Base-by-base conservation (phyloP, 129 eudicot species). In the Flaveria bidentis region DNA sequence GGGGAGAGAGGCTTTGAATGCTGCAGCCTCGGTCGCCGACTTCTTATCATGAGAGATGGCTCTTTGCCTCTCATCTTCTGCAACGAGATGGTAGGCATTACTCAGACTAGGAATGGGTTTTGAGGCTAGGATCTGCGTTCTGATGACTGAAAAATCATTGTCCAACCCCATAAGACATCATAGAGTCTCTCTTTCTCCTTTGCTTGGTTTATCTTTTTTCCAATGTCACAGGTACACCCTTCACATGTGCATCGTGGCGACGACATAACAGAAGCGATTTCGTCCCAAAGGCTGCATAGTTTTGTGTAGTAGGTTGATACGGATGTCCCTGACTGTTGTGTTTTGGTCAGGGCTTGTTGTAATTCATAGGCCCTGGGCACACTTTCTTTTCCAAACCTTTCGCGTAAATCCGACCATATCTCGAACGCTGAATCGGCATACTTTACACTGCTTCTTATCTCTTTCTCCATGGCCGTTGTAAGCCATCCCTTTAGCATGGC, bases 401-500 rank as follows among this genome's bases (percentile, higher is more conserved):
- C 61, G 15, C 0, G 7, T 7, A 70, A 45, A 9, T 47, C 45
- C 1, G 30, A 3, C 45, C 61, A 70, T 4, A 70, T 70, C 44
- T 23, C 45, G 1, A 6, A 15, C 0, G 61, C 7, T 3, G 25
- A 20, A 23, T 25, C 6, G 2, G 23, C 61, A 6, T 70, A 49
- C 20, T 47, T 49, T 7, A 70, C 16, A 11, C 25, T 49, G 7
- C 23, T 6, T 15, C 61, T 25, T 9, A 49, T 70, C 4, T 49
- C 5, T 1, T 49, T 70, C 10, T 49, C 61, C 61, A 26, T 70
- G 8, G 45, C 1, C 1, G 45, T 69, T 11, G 58, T 69, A 36
- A 47, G 14, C 74, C 74, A 69, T 3, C 74, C 23, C 1, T 69
- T 69, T 23, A 49, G 22, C 58, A 70, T 70, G 13, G 61, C 26